phyloP scores from a whole-genome alignment of 2,329 filamentous ascomycete species.

The Neonectria ditissima region DNA sequence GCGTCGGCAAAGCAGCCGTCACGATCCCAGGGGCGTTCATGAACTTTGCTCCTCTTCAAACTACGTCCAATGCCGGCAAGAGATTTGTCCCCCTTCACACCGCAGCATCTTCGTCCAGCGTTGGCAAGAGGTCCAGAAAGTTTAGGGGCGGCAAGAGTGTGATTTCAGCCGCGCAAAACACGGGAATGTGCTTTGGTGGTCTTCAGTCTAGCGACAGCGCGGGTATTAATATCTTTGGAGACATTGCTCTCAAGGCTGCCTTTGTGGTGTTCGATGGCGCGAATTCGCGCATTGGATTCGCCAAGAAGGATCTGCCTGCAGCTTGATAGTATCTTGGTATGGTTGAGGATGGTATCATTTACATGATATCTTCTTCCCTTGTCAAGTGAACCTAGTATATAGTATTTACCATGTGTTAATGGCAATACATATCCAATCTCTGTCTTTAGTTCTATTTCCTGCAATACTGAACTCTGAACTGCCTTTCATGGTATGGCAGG shows the following conservation, averaged over 20 bases:
- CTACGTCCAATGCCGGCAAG: no score
- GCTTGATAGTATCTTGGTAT: not conserved
- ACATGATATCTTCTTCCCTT: not conserved
- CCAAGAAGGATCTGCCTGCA: slow-evolving; percentile 26
- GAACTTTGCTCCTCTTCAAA: slow-evolving; percentile 59
- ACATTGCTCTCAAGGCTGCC: slow-evolving; percentile 71
- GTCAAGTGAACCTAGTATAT: not conserved
- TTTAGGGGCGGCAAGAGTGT: not conserved
- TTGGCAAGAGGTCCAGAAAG: slow-evolving; percentile 11
- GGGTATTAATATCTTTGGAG: slow-evolving; percentile 70
- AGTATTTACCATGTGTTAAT: not conserved
- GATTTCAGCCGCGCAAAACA: not conserved
- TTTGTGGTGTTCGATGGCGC: slow-evolving; percentile 67
- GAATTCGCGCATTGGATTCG: slow-evolving; percentile 39
- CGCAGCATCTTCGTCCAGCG: not conserved
- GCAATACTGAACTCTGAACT: no score
- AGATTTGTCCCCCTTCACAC: no score
- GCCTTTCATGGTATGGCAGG: no score
- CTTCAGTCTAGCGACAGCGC: slow-evolving; percentile 66
- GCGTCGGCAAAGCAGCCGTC: slow-evolving; percentile 69
- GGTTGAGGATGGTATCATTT: not conserved
- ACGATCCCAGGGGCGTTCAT: slow-evolving; percentile 67
- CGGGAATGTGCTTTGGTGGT: slow-evolving; percentile 70
- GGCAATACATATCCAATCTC: not conserved
- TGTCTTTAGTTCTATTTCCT: not conserved